A percentile compares a stretch with the other conserved stretches of the same genome.
These are phyloP conservation scores for Neofusicoccum ribis DNA, from an alignment of 2,329 filamentous ascomycete genomes.

Conservation along the genomic window DNA sequence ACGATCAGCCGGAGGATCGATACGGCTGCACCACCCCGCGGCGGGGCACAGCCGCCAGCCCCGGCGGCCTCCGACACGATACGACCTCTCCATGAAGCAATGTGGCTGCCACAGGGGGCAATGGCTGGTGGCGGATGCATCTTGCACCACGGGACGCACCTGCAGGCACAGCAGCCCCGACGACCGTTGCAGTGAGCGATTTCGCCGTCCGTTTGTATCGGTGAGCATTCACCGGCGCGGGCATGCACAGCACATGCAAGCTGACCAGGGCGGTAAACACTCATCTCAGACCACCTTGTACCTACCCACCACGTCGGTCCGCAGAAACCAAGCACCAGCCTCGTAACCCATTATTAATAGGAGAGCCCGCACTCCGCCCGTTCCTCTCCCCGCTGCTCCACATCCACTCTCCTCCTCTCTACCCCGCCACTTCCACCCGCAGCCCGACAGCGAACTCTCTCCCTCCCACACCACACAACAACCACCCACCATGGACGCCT, in stretches of 20 bases:
- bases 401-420: not conserved
- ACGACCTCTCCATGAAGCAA: not conserved
- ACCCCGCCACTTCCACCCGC: not conserved
- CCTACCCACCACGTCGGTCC: not conserved
- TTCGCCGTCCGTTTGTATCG: not conserved
- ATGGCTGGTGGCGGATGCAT: not conserved
- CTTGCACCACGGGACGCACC: slow-evolving; percentile 5
- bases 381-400: not conserved
- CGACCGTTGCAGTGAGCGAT: not conserved
- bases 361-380: not conserved
- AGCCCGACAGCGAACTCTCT: not conserved
- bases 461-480: not conserved
- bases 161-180: not conserved
- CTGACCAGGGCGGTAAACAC: slow-evolving; percentile 3
- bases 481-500: slow-evolving; percentile 15
- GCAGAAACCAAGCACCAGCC: not conserved
- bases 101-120: not conserved
- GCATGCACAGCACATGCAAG: not conserved
- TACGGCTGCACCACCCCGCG: not conserved
- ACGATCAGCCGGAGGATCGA: not conserved
- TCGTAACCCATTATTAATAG: not conserved
- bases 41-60: not conserved
- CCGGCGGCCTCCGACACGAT: slow-evolving; percentile 6
- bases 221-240: not conserved
- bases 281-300: slow-evolving; percentile 14